A percentile compares a stretch with the other conserved stretches of the same genome.
Evolutionary conservation across 768 basidiomycete species (phyloP).

Genomic region (Trametes coccinea): DNA sequence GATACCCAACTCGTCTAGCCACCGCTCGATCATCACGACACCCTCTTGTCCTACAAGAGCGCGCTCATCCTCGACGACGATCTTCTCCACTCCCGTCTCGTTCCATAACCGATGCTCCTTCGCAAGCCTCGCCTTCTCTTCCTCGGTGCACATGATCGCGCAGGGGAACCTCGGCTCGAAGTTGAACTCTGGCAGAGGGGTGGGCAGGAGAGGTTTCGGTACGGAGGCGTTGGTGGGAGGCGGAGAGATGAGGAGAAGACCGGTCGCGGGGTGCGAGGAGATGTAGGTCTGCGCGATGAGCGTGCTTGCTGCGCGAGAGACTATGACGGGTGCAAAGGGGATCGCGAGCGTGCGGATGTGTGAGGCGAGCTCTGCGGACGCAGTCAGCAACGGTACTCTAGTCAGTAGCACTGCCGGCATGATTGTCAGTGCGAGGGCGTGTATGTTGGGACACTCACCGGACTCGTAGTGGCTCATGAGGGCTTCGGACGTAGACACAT

Average conservation of each 20-base stretch:
- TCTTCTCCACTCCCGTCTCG: slow-evolving; percentile 30
- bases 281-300: slow-evolving; percentile 69
- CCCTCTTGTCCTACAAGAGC: slow-evolving; percentile 39
- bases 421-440: background rate
- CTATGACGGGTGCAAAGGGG: slow-evolving; percentile 59
- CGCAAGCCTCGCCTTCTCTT: slow-evolving; percentile 37
- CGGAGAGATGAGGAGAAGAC: slow-evolving; percentile 61
- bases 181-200: slow-evolving; percentile 50
- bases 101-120: slow-evolving; percentile 43
- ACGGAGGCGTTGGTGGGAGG: slow-evolving; percentile 45
- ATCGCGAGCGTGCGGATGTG: slow-evolving; percentile 44
- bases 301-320: slow-evolving; percentile 49
- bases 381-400: background rate
- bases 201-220: slow-evolving; percentile 34
- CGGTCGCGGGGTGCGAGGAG: slow-evolving; percentile 64
- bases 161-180: slow-evolving; percentile 67
- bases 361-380: slow-evolving; percentile 40
- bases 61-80: slow-evolving; percentile 14
- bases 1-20: slow-evolving; percentile 58
- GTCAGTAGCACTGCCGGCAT: too few relatives aligned
- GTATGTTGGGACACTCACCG: slow-evolving; percentile 31
- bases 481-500: slow-evolving; percentile 18
- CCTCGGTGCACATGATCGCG: slow-evolving; percentile 43
- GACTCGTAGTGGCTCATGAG: slow-evolving; percentile 44
- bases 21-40: slow-evolving; percentile 45